Percentiles rank a stretch among this genome's conserved stretches.
phyloP scores from a whole-genome alignment of 2,329 filamentous ascomycete genomes.

The Pseudopithomyces chartarum region DNA sequence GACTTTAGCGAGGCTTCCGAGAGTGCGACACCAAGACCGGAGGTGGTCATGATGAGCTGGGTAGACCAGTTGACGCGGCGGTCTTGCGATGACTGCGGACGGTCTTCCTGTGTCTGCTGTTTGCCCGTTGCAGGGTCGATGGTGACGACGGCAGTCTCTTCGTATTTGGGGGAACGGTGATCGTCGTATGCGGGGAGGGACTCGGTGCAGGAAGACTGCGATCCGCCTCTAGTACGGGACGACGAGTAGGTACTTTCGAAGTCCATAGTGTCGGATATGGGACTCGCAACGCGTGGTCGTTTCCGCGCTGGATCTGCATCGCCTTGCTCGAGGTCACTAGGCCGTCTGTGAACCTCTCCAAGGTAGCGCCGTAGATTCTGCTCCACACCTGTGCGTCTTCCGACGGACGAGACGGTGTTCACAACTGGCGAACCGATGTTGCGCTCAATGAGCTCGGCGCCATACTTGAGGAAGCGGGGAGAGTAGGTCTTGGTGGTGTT shows the following conservation, averaged over 20 bases:
- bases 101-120: slow-evolving; percentile 16
- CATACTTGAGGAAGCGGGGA: slow-evolving; percentile 81
- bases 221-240: slow-evolving; percentile 56
- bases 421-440: slow-evolving; percentile 82
- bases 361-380: slow-evolving; percentile 85
- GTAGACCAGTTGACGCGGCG: slow-evolving; percentile 71
- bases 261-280: slow-evolving; percentile 50
- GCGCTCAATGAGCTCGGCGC: slow-evolving; percentile 88
- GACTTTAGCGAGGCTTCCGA: slow-evolving; percentile 84
- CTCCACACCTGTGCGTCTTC: slow-evolving; percentile 85
- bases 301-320: slow-evolving; percentile 42
- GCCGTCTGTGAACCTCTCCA: slow-evolving; percentile 58
- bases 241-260: slow-evolving; percentile 50
- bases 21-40: slow-evolving; percentile 88
- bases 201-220: slow-evolving; percentile 71
- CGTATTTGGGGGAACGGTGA: slow-evolving; percentile 74
- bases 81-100: slow-evolving; percentile 32
- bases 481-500: slow-evolving; percentile 88
- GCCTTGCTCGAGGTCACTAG: slow-evolving; percentile 55
- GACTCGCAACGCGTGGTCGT: slow-evolving; percentile 52
- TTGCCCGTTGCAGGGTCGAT: slow-evolving; percentile 35
- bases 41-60: slow-evolving; percentile 86
- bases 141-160: slow-evolving; percentile 56
- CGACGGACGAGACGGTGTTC: slow-evolving; percentile 83
- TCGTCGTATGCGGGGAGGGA: slow-evolving; percentile 85